Evolutionary conservation across 768 basidiomycete genomes (phyloP).

Genomic region (Boletus tomentosulus): DNA sequence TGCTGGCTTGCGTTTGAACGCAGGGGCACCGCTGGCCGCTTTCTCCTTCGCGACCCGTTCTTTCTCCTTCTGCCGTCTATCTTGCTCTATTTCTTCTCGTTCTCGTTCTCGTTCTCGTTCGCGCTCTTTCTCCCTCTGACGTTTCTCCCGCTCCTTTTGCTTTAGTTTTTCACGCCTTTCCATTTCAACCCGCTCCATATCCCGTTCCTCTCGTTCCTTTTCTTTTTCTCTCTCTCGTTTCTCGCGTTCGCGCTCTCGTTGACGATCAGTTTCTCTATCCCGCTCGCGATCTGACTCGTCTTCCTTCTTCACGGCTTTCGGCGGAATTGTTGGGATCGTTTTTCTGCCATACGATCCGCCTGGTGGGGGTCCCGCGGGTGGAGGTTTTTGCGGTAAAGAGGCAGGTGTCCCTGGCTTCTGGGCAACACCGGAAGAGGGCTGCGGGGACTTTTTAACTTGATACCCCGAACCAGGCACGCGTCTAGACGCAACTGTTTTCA

Average conservation of each 20-base stretch:
- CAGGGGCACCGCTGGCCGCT: conserved; percentile 8
- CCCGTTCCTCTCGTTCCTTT: conserved; percentile 21
- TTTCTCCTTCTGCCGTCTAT: conserved; percentile 22
- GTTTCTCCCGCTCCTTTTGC: conserved; percentile 22
- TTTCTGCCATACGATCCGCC: conserved; percentile 27
- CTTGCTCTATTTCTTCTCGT: conserved; percentile 21
- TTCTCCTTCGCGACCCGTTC: conserved; percentile 23
- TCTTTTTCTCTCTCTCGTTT: conserved; percentile 20
- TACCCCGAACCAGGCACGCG: conserved; percentile 50
- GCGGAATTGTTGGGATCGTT: conserved; percentile 21
- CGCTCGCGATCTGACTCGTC: conserved; percentile 30
- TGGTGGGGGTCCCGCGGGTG: conserved; percentile 25
- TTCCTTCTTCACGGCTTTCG: conserved; percentile 18
- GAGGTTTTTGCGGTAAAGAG: conserved; percentile 34
- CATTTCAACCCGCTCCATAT: conserved; percentile 14
- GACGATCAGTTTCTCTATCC: conserved; percentile 21
- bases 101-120: not conserved
- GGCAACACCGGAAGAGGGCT: conserved; percentile 10
- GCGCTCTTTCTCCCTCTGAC: conserved; percentile 18
- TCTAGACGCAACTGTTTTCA: conserved; percentile 25
- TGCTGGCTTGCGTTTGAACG: conserved; percentile 40
- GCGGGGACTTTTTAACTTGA: conserved; percentile 35
- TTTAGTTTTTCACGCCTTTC: conserved; percentile 22
- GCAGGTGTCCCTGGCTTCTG: conserved; percentile 26
- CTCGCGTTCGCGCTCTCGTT: conserved; percentile 24